These are phyloP conservation scores for Tylopilus intermedius DNA, from an alignment of 768 basidiomycete genomes.

Conservation along the genomic window DNA sequence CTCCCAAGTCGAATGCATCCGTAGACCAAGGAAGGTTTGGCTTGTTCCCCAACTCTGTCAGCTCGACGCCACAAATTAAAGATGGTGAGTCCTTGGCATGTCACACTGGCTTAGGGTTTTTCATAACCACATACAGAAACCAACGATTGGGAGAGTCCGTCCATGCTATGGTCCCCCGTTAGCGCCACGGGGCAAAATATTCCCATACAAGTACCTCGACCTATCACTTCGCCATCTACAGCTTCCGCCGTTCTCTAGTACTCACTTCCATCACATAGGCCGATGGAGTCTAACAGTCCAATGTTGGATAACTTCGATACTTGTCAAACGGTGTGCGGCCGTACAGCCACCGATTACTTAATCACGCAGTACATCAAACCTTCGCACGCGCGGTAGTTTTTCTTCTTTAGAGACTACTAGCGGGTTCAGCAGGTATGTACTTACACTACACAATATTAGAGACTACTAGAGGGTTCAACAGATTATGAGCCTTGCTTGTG, in stretches of 20 bases:
- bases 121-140: slow-evolving; percentile 14
- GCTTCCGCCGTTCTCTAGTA: slow-evolving; percentile 32
- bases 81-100: slow-evolving; percentile 19
- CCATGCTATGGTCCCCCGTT: slow-evolving; percentile 15
- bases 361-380: too few relatives aligned
- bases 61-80: slow-evolving; percentile 26
- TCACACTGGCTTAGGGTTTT: background rate
- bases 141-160: slow-evolving; percentile 24
- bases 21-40: slow-evolving; percentile 19
- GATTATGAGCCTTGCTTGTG: too few relatives aligned
- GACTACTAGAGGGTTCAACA: too few relatives aligned
- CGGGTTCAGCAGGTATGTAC: too few relatives aligned
- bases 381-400: too few relatives aligned
- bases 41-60: slow-evolving; percentile 14
- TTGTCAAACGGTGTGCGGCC: too few relatives aligned
- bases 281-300: slow-evolving; percentile 9
- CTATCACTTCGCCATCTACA: slow-evolving; percentile 25
- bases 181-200: slow-evolving; percentile 18
- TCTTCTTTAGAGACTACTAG: too few relatives aligned
- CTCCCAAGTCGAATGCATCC: slow-evolving; percentile 16
- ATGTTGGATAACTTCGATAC: too few relatives aligned
- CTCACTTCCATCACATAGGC: slow-evolving; percentile 16
- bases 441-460: too few relatives aligned
- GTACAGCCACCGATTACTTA: too few relatives aligned
- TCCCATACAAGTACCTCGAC: slow-evolving; percentile 28